phyloP scores from a whole-genome alignment of 106 monocot genomes.

The Dendrobium nobile region DNA sequence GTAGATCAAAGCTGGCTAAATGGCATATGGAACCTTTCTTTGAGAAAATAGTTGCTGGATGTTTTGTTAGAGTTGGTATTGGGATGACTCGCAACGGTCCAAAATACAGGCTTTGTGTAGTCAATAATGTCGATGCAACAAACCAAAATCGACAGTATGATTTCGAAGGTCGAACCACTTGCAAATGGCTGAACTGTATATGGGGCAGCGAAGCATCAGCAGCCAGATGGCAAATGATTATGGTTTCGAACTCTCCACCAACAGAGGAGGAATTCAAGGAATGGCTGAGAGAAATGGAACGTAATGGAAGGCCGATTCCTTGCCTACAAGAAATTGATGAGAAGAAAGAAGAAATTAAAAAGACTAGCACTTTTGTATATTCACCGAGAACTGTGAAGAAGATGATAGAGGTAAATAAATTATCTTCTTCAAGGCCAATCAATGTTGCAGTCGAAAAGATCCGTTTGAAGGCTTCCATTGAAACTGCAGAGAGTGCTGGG shows the following conservation, averaged over 20 bases:
- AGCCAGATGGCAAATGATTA: slow-evolving; percentile 46
- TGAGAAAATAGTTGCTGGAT: too few species aligned
- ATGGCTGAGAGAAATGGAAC: slow-evolving; percentile 41
- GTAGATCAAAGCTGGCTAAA: too few species aligned
- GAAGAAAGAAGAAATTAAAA: slow-evolving; percentile 56
- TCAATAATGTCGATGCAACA: slow-evolving; percentile 58
- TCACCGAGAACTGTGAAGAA: slow-evolving; percentile 61
- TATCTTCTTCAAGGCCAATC: background rate
- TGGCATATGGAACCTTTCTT: too few species aligned
- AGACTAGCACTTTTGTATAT: slow-evolving; percentile 45
- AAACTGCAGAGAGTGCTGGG: too few species aligned
- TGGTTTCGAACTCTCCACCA: slow-evolving; percentile 52
- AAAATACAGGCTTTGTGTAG: slow-evolving; percentile 56
- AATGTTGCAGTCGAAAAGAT: too few species aligned
- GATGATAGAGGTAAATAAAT: slow-evolving; percentile 77
- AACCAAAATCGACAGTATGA: slow-evolving; percentile 52
- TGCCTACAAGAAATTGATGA: slow-evolving; percentile 28
- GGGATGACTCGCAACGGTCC: slow-evolving; percentile 40
- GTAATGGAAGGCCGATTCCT: slow-evolving; percentile 33
- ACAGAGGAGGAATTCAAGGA: slow-evolving; percentile 45
- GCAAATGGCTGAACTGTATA: slow-evolving; percentile 56
- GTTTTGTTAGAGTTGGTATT: slow-evolving; percentile 7
- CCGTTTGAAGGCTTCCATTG: too few species aligned
- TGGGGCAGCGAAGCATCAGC: slow-evolving; percentile 48
- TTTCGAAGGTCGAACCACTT: slow-evolving; percentile 43